Conservation (phyloP, 768 basidiomycete genomes). For the Termitomyces sp. region DNA sequence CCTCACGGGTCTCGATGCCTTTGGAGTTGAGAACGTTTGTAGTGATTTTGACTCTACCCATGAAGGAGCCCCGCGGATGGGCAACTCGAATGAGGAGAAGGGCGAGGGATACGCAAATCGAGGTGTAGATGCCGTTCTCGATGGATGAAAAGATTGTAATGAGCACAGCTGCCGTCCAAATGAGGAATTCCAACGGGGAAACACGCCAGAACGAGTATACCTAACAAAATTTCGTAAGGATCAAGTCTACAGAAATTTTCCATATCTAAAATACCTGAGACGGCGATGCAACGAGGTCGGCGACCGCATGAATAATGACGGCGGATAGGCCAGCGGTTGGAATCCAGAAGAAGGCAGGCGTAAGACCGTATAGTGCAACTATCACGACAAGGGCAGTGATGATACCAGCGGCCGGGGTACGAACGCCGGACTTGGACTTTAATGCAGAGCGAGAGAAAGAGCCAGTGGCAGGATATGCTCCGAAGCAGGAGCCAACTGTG, state of each 20-base stretch:
- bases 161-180: constrained; percentile 84
- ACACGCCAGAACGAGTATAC: constrained; percentile 93
- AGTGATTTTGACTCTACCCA: constrained; percentile 76
- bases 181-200: constrained; percentile 88
- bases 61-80: constrained; percentile 85
- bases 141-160: constrained; percentile 93
- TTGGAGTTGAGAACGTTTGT: constrained; percentile 34
- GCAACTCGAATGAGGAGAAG: constrained; percentile 86
- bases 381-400: constrained; percentile 85
- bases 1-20: constrained; percentile 51
- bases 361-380: constrained; percentile 92
- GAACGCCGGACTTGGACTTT: constrained; percentile 95
- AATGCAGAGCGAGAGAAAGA: constrained; percentile 98
- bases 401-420: constrained; percentile 89
- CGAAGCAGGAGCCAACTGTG: constrained; percentile 85
- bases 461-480: constrained; percentile 94
- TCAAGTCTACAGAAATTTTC: not conserved
- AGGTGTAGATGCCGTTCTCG: constrained; percentile 90
- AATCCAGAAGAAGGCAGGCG: constrained; percentile 90
- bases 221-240: constrained; percentile 27
- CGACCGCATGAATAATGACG: constrained; percentile 92
- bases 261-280: constrained; percentile 39
- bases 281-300: constrained; percentile 84
- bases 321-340: constrained; percentile 83
- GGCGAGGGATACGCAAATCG: constrained; percentile 74